A percentile compares a stretch with the other conserved stretches of the same genome.
These are phyloP conservation scores for Aquilaria agallochum DNA, from an alignment of 441 rosid genomes.

Conservation along the genomic window DNA sequence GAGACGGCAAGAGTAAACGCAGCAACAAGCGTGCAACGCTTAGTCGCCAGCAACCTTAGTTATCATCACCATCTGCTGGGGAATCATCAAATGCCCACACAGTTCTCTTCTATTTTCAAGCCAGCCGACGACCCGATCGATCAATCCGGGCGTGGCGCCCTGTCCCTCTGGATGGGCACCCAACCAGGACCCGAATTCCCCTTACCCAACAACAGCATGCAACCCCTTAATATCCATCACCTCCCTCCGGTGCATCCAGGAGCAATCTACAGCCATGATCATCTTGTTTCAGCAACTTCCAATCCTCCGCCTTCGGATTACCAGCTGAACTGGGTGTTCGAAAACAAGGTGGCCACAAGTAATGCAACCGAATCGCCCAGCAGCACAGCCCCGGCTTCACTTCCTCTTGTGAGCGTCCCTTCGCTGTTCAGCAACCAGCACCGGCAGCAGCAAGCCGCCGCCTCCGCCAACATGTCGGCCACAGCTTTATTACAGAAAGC, in stretches of 20 bases:
- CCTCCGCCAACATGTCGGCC: conserved; percentile 72
- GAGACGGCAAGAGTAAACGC: conserved; percentile 86
- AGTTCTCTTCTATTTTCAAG: conserved; percentile 54
- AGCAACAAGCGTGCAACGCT: conserved; percentile 37
- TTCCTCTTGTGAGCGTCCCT: conserved; percentile 55
- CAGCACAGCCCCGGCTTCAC: conserved; percentile 18
- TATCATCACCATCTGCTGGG: conserved; percentile 48
- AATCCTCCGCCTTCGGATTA: conserved; percentile 30
- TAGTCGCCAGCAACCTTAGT: conserved; percentile 26
- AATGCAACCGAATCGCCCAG: conserved; percentile 30
- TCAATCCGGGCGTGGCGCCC: conserved; percentile 35
- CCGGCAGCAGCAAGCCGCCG: conserved; percentile 25
- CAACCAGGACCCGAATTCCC: conserved; percentile 31
- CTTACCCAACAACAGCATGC: conserved; percentile 28
- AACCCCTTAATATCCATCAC: conserved; percentile 36
- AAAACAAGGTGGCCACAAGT: conserved; percentile 30
- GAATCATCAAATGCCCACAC: conserved; percentile 35
- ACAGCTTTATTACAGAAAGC: conserved; percentile 91
- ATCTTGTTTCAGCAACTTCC: conserved; percentile 21
- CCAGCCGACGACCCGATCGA: conserved; percentile 31
- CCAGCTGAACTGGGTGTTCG: conserved; percentile 51
- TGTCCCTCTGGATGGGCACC: conserved; percentile 60
- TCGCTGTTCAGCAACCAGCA: conserved; percentile 67
- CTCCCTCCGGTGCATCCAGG: conserved; percentile 29
- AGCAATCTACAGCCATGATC: conserved; percentile 21